These are phyloP conservation scores for Wallacemonas rigidus DNA, from an alignment of 208 protist species.

Conservation along the genomic window DNA sequence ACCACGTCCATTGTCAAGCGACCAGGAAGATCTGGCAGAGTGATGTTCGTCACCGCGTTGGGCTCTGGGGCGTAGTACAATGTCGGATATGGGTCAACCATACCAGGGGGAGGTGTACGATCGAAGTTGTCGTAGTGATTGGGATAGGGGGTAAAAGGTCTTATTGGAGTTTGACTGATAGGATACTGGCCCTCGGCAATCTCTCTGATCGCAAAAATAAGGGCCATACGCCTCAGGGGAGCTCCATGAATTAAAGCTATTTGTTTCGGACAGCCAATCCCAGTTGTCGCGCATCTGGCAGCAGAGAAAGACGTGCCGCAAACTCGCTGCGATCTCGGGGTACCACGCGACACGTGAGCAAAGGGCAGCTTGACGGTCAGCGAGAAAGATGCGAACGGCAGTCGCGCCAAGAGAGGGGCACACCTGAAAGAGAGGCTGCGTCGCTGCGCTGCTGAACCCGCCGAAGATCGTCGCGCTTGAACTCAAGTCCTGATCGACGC, in stretches of 20 bases:
- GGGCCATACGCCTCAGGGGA: no score
- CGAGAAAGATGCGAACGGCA: neutral
- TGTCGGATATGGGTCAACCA: no score
- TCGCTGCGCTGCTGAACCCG: neutral
- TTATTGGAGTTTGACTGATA: no score
- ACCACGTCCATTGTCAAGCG: neutral
- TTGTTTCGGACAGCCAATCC: neutral
- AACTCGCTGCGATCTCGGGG: neutral
- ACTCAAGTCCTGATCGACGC: neutral
- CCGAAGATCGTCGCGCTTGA: neutral
- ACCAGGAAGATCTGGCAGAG: neutral
- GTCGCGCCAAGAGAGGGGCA: neutral
- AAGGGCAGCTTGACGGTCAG: neutral
- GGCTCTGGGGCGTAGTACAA: neutral
- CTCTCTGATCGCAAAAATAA: no score
- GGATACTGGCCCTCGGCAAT: no score
- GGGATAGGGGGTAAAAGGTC: no score
- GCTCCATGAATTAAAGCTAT: no score
- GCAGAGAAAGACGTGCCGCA: neutral
- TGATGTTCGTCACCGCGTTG: neutral
- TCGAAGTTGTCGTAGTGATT: neutral
- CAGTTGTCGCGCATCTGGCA: neutral
- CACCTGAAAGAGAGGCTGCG: neutral
- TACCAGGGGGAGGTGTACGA: neutral
- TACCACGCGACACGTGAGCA: neutral